Evolutionary conservation across 2,329 filamentous ascomycete genomes (phyloP), one percentile per base, ranked within the genome.

Genomic region (Claviceps purpurea): DNA sequence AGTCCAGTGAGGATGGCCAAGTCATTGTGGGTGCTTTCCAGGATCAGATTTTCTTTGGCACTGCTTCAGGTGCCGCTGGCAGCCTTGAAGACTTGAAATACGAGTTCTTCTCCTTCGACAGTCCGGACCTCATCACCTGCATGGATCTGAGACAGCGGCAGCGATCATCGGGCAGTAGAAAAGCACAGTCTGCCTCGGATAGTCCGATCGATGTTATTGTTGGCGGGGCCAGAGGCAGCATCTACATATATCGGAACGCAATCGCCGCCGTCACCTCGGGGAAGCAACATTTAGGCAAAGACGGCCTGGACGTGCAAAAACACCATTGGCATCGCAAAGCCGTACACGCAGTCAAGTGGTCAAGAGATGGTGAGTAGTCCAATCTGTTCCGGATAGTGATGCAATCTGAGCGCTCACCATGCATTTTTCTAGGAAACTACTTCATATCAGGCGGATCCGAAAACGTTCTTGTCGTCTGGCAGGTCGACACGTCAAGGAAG

Each of bases 391-490:
- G 5, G 24, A n/a, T 10, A 18, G n/a, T 10, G 14, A 1, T 24
- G n/a, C 46, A 37, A 1, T 14, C 20, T 4, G 22, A 16, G 3
- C 55, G 57, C 71, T 71, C 55, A 71, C 61, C 11, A 20, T 42
- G 5, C 4, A 24, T 47, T 47, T 45, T 49, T 8, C 14, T 58
- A 93, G 87, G 88, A 49, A 89, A 95, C 64, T 98, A 98, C 66
- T 70, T 98, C 54, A 84, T 98, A 50, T 97, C 93, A 52, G 93
- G 93, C 62, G 93, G 93, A 37, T 81, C 82, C 22, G 93, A 98
- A 68, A 90, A 89, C 7, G 86, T 89, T 20, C 74, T 98, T 43
- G 87, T 95, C 8, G 73, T 96, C 37, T 97, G 90, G 90, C 93
- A 98, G 68, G 74, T 96, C 53, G 87, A 94, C 58, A 96, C 91